These are phyloP conservation scores for Alternaria postmessia DNA, from an alignment of 2,329 filamentous ascomycete genomes.

Conservation along the genomic window DNA sequence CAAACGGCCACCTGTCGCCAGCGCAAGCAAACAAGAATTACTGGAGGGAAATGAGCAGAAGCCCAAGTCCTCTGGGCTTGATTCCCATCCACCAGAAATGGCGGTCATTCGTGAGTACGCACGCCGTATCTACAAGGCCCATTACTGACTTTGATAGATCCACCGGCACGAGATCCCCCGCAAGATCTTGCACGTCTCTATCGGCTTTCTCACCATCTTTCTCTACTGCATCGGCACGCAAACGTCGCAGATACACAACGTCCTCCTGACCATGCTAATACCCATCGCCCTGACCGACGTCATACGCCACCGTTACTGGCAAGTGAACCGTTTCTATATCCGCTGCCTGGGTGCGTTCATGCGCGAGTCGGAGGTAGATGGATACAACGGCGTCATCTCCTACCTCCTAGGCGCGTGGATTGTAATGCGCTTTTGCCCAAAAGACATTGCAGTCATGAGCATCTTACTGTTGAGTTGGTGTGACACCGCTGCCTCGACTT, in stretches of 20 bases:
- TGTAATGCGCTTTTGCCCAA: constrained; percentile 86
- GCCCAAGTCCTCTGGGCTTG: constrained; percentile 88
- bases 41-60: constrained; percentile 89
- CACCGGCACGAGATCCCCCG: constrained; percentile 97
- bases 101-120: constrained; percentile 74
- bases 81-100: constrained; percentile 96
- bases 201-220: constrained; percentile 90
- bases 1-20: constrained; percentile 77
- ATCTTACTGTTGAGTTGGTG: constrained; percentile 96
- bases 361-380: constrained; percentile 93
- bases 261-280: constrained; percentile 79
- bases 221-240: constrained; percentile 84
- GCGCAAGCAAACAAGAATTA: constrained; percentile 71
- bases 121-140: background rate
- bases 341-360: constrained; percentile 85
- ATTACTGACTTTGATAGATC: constrained; percentile 48
- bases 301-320: constrained; percentile 80
- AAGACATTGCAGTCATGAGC: constrained; percentile 89
- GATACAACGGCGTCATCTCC: constrained; percentile 97
- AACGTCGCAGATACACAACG: constrained; percentile 79
- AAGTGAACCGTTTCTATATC: constrained; percentile 89
- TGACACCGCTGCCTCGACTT: constrained; percentile 94
- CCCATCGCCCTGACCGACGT: constrained; percentile 85
- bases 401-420: constrained; percentile 92
- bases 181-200: constrained; percentile 92